Evolutionary conservation across 805 yeast genomes (phyloP).

Genomic region (Hanseniaspora occidentalis): DNA sequence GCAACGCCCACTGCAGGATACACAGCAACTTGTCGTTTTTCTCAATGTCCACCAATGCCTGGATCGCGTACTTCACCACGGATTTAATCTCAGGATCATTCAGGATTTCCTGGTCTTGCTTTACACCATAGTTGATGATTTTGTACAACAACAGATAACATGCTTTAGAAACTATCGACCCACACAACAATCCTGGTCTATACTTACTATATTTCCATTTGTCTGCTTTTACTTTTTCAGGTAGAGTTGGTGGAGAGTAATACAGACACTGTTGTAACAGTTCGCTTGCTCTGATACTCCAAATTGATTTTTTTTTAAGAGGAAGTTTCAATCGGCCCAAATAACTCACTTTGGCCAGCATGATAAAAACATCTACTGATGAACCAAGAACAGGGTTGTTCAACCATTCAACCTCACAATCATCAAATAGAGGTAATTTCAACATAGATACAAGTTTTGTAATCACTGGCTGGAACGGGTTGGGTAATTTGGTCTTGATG

Average conservation of each 20-base stretch:
- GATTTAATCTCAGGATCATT: conserved; percentile 10
- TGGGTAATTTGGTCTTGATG: conserved; percentile 9
- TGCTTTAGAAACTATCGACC: conserved; percentile 13
- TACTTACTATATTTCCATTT: conserved; percentile 11
- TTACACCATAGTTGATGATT: conserved; percentile 7
- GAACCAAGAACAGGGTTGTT: conserved; percentile 32
- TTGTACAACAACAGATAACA: conserved; percentile 12
- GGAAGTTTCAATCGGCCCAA: conserved; percentile 18
- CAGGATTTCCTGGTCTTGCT: conserved; percentile 7
- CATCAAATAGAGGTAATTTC: conserved; percentile 16
- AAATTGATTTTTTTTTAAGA: conserved; percentile 5
- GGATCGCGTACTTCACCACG: conserved; percentile 12
- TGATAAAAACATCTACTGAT: conserved; percentile 26
- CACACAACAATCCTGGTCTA: conserved; percentile 13
- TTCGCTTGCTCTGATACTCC: conserved; percentile 10
- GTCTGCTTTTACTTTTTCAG: conserved; percentile 10
- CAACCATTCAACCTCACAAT: conserved; percentile 26
- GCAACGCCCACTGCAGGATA: conserved; percentile 12
- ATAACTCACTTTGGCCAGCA: conserved; percentile 28
- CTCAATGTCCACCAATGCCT: conserved; percentile 11
- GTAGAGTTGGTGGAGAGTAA: conserved; percentile 12
- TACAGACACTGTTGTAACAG: conserved; percentile 12
- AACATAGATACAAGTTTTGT: conserved; percentile 9
- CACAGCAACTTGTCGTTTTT: conserved; percentile 12
- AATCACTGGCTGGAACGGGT: conserved; percentile 10